Conservation (phyloP, 352 stramenopile species). For the Plasmopara muralis region DNA sequence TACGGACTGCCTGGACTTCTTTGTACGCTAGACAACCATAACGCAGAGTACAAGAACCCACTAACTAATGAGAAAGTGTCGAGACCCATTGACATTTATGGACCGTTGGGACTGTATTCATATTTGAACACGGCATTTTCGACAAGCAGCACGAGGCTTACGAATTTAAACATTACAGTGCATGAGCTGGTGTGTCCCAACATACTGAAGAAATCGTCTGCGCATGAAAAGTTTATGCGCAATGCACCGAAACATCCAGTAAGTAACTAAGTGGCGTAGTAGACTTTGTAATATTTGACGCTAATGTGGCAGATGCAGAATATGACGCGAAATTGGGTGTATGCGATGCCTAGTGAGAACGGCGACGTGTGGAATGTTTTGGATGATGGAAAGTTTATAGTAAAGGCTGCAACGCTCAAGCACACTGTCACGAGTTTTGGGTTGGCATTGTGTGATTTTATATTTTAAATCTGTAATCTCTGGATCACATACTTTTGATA, state of each 20-base stretch:
- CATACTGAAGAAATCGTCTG: constrained; percentile 37
- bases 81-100: constrained; percentile 67
- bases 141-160: constrained; percentile 56
- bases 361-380: constrained; percentile 62
- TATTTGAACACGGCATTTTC: constrained; percentile 72
- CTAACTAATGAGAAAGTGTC: constrained; percentile 39
- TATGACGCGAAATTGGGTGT: constrained; percentile 46
- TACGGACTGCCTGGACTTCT: constrained; percentile 78
- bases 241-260: constrained; percentile 55
- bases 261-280: constrained; percentile 2
- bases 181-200: constrained; percentile 63
- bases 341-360: constrained; percentile 50
- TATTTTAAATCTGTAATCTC: not conserved
- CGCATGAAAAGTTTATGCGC: constrained; percentile 57
- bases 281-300: not conserved
- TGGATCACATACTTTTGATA: constrained; percentile 10
- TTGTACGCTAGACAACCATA: constrained; percentile 80
- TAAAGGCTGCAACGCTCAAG: constrained; percentile 59
- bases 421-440: constrained; percentile 79
- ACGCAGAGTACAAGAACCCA: constrained; percentile 48
- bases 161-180: constrained; percentile 64
- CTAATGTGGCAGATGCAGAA: constrained; percentile 22
- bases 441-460: constrained; percentile 24
- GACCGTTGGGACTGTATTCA: constrained; percentile 63
- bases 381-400: constrained; percentile 55